A percentile compares a stretch with the other conserved stretches of the same genome.
phyloP scores from a whole-genome alignment of 2,329 filamentous ascomycete species.

The Penicillium sp. region DNA sequence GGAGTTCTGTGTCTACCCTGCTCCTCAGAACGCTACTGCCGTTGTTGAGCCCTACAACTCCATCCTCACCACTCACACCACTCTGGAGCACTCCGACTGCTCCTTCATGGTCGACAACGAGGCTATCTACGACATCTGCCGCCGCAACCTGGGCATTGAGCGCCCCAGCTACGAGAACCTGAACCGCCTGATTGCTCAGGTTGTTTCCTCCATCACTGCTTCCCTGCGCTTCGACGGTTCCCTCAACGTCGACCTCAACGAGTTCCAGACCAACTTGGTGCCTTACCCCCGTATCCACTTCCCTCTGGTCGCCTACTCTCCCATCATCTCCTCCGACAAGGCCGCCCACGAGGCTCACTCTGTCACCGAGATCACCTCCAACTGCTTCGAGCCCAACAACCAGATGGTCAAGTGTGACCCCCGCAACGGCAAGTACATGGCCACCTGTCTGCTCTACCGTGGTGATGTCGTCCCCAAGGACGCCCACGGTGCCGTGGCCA shows the following conservation, averaged over 20 bases:
- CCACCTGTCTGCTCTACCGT: constrained; percentile 95
- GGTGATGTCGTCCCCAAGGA: constrained; percentile 98
- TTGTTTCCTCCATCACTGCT: constrained; percentile 97
- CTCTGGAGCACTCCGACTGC: constrained; percentile 98
- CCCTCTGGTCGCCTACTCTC: constrained; percentile 94
- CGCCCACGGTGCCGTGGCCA: constrained; percentile 85
- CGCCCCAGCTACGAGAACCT: constrained; percentile 98
- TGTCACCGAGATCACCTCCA: constrained; percentile 96
- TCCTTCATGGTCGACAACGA: constrained; percentile 99
- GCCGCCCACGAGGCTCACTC: constrained; percentile 97
- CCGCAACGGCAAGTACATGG: constrained; percentile 99
- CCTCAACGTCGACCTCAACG: constrained; percentile 98
- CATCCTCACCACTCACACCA: constrained; percentile 97
- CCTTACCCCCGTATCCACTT: constrained; percentile 99
- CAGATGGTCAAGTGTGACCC: constrained; percentile 99
- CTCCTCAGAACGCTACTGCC: constrained; percentile 92
- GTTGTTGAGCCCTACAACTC: constrained; percentile 99
- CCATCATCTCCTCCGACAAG: constrained; percentile 92
- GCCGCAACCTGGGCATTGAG: constrained; percentile 94
- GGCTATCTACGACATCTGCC: constrained; percentile 99
- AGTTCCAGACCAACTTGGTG: constrained; percentile 99
- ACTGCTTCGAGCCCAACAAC: constrained; percentile 99
- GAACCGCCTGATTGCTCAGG: constrained; percentile 97
- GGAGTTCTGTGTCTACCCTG: constrained; percentile 98
- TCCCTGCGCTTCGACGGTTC: constrained; percentile 98